Evolutionary conservation across 2,329 filamentous ascomycete species (phyloP).

Genomic region (Cladophialophora chaetospira): DNA sequence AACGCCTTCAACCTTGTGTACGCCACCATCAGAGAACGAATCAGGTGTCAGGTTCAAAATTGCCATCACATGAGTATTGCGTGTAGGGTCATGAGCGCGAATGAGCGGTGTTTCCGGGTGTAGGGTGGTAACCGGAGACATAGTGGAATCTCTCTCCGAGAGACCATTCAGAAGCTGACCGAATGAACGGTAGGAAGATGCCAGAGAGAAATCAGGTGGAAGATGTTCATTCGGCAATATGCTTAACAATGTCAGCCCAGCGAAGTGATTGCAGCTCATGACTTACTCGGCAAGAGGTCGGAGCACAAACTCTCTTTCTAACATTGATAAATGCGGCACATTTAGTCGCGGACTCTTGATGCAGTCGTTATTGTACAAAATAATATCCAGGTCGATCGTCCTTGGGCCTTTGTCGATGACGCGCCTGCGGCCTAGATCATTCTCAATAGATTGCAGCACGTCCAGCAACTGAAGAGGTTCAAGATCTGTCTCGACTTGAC

Average conservation of each 20-base stretch:
- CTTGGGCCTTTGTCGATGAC: constrained; percentile 89
- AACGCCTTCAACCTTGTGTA: constrained; percentile 55
- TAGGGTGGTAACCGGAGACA: constrained; percentile 42
- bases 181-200: constrained; percentile 11
- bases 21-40: constrained; percentile 91
- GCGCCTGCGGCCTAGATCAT: constrained; percentile 75
- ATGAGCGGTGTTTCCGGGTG: constrained; percentile 53
- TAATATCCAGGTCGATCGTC: constrained; percentile 91
- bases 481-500: constrained; percentile 76
- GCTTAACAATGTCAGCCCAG: constrained; percentile 13
- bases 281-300: constrained; percentile 73
- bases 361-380: constrained; percentile 72
- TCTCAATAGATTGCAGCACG: constrained; percentile 81
- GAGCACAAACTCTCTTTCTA: constrained; percentile 91
- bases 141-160: constrained; percentile 42
- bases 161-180: constrained; percentile 41
- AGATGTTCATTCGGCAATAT: constrained; percentile 26
- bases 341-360: constrained; percentile 73
- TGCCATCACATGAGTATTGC: constrained; percentile 81
- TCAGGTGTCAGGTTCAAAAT: constrained; percentile 95
- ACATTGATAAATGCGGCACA: constrained; percentile 80
- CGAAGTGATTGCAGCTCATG: not conserved
- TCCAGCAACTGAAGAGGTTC: constrained; percentile 76
- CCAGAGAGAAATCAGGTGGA: constrained; percentile 14
- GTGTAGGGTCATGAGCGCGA: constrained; percentile 56